Percentiles rank a stretch among this genome's conserved stretches.
Conservation (phyloP, 805 yeast species). For the Lipomyces chichibuensis region DNA sequence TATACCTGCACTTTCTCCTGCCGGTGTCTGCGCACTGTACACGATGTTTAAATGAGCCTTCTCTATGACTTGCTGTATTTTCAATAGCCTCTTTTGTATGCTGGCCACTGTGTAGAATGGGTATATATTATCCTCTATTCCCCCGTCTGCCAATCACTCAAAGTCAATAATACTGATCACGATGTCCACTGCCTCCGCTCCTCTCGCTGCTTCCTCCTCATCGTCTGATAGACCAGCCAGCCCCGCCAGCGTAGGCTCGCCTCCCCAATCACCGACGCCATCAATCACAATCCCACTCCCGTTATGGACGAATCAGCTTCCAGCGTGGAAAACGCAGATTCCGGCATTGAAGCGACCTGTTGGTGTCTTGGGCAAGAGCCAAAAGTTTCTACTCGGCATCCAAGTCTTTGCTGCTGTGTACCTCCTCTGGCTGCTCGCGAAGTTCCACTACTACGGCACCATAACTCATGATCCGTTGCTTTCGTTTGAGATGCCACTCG, state of each 20-base stretch:
- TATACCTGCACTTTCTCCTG: too few species aligned
- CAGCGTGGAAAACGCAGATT: neutral
- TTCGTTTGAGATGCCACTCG: slow-evolving; percentile 16
- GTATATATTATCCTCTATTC: neutral
- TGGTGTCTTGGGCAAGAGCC: neutral
- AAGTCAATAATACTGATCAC: too few species aligned
- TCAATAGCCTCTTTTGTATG: too few species aligned
- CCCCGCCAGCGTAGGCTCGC: neutral
- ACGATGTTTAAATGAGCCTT: neutral
- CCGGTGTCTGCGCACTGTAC: neutral
- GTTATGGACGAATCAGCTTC: neutral
- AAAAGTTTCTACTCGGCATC: slow-evolving; percentile 5
- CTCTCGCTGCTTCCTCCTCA: too few species aligned
- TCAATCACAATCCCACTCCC: slow-evolving; percentile 1
- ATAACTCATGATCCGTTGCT: slow-evolving; percentile 14
- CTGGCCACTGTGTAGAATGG: neutral
- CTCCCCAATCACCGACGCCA: neutral
- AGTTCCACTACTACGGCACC: slow-evolving; percentile 20
- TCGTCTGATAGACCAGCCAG: neutral
- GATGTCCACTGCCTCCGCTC: neutral
- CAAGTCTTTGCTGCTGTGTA: slow-evolving; percentile 19
- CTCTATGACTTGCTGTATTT: too few species aligned
- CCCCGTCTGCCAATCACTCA: too few species aligned
- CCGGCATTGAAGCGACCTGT: neutral
- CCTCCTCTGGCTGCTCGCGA: slow-evolving; percentile 17